Conservation (phyloP, 139 green algal genomes). For the Tetraselmis striata region DNA sequence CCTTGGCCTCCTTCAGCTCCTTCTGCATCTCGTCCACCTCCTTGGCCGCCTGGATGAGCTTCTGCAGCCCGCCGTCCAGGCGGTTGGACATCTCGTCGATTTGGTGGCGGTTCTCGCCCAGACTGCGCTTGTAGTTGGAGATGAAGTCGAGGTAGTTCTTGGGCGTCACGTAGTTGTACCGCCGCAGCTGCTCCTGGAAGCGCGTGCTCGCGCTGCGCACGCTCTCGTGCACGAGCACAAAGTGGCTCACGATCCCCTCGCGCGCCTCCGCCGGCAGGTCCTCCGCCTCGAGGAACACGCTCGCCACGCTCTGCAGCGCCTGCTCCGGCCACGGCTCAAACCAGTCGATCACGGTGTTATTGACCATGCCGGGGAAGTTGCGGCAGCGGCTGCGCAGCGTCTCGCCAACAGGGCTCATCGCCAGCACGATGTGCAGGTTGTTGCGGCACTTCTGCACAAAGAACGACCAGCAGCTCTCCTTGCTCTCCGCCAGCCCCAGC, state of each 20-base stretch:
- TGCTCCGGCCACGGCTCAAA: slow-evolving; percentile 84
- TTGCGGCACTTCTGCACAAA: slow-evolving; percentile 66
- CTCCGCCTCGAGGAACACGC: slow-evolving; percentile 65
- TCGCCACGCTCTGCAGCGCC: slow-evolving; percentile 65
- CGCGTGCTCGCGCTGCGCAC: slow-evolving; percentile 50
- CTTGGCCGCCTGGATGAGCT: slow-evolving; percentile 72
- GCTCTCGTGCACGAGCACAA: slow-evolving; percentile 77
- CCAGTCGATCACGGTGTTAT: slow-evolving; percentile 88
- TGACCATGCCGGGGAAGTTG: slow-evolving; percentile 85
- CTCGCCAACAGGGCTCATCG: slow-evolving; percentile 68
- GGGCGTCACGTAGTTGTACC: slow-evolving; percentile 87
- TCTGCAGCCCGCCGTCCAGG: slow-evolving; percentile 67
- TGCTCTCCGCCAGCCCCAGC: slow-evolving; percentile 40
- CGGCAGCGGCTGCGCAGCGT: slow-evolving; percentile 58
- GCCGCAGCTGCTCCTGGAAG: slow-evolving; percentile 66
- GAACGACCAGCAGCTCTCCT: slow-evolving; percentile 67
- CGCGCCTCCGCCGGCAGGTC: slow-evolving; percentile 42
- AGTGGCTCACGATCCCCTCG: slow-evolving; percentile 67
- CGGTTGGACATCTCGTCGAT: slow-evolving; percentile 50
- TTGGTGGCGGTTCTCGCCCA: slow-evolving; percentile 43
- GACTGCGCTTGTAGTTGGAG: slow-evolving; percentile 62
- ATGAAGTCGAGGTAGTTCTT: slow-evolving; percentile 95
- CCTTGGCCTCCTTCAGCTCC: slow-evolving; percentile 66
- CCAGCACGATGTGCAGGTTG: slow-evolving; percentile 79
- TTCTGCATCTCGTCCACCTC: slow-evolving; percentile 82